Conservation (phyloP, 2,329 filamentous ascomycete species). For the Botrytis tulipae region DNA sequence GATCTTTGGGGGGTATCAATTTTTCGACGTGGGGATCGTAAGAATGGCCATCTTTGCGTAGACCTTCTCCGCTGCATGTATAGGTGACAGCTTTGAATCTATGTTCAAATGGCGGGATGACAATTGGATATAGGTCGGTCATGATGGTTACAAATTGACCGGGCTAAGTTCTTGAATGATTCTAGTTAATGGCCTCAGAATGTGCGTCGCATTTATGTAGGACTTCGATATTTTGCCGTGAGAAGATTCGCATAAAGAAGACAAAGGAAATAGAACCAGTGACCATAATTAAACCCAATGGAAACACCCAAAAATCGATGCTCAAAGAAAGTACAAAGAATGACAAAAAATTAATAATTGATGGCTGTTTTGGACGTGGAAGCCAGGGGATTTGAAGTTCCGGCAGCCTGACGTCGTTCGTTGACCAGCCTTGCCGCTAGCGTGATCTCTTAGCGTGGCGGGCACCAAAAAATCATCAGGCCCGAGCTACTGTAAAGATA, state of each 20-base stretch:
- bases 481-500: too few relatives aligned
- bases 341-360: neutral
- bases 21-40: slow-evolving; percentile 27
- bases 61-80: slow-evolving; percentile 26
- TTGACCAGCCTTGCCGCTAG: slow-evolving; percentile 18
- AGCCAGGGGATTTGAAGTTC: neutral
- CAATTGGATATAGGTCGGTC: slow-evolving; percentile 25
- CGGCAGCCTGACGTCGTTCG: slow-evolving; percentile 17
- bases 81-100: slow-evolving; percentile 27
- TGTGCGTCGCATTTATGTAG: neutral
- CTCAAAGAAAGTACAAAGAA: neutral
- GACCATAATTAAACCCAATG: neutral
- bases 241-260: neutral
- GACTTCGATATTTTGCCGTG: slow-evolving; percentile 3
- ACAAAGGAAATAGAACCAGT: neutral
- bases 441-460: slow-evolving; percentile 17
- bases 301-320: neutral
- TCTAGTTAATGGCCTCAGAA: neutral
- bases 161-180: neutral
- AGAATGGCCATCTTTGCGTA: slow-evolving; percentile 25
- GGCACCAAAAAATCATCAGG: slow-evolving; percentile 17
- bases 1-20: slow-evolving; percentile 24
- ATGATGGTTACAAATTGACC: slow-evolving; percentile 10
- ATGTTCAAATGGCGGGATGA: slow-evolving; percentile 23
- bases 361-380: neutral